These are phyloP conservation scores for Scheffersomyces quercinus DNA, from an alignment of 1,139 yeast genomes.

Conservation along the genomic window DNA sequence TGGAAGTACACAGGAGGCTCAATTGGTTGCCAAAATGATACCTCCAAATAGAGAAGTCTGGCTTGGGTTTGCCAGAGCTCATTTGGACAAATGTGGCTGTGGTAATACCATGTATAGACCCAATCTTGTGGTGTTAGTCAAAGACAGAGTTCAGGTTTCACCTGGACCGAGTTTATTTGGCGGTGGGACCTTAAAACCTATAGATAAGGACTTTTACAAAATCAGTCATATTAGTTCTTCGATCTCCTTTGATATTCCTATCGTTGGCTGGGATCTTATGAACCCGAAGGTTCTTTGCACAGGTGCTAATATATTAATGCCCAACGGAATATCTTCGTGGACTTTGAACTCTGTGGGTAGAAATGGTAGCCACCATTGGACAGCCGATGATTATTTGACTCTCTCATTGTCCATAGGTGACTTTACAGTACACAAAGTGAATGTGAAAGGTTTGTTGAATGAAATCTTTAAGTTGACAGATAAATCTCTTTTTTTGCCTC, in stretches of 20 bases:
- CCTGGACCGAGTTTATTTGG: not conserved
- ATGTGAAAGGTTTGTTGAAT: slow-evolving; percentile 31
- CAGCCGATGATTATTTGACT: slow-evolving; percentile 29
- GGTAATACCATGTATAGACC: slow-evolving; percentile 26
- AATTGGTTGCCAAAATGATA: slow-evolving; percentile 3
- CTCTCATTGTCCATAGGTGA: slow-evolving; percentile 38
- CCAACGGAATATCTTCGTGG: slow-evolving; percentile 30
- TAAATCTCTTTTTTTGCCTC: slow-evolving; percentile 10
- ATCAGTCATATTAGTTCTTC: slow-evolving; percentile 32
- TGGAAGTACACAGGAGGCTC: not conserved
- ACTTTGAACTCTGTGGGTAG: slow-evolving; percentile 11
- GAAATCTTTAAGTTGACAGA: slow-evolving; percentile 17
- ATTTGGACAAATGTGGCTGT: slow-evolving; percentile 27
- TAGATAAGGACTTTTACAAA: slow-evolving; percentile 13
- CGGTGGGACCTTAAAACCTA: slow-evolving; percentile 4
- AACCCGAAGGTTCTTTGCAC: slow-evolving; percentile 16
- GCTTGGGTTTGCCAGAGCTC: slow-evolving; percentile 29
- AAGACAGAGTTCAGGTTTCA: slow-evolving; percentile 11
- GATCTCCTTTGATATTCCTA: slow-evolving; percentile 29
- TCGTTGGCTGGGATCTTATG: slow-evolving; percentile 20
- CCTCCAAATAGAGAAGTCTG: slow-evolving; percentile 25
- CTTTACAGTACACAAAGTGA: slow-evolving; percentile 32
- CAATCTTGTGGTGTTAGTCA: slow-evolving; percentile 22
- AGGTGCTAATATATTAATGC: slow-evolving; percentile 22
- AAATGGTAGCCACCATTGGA: slow-evolving; percentile 13